A percentile compares a stretch with the other conserved stretches of the same genome.
Conservation (phyloP, 352 stramenopile species). For the Globisporangium alternatum region DNA sequence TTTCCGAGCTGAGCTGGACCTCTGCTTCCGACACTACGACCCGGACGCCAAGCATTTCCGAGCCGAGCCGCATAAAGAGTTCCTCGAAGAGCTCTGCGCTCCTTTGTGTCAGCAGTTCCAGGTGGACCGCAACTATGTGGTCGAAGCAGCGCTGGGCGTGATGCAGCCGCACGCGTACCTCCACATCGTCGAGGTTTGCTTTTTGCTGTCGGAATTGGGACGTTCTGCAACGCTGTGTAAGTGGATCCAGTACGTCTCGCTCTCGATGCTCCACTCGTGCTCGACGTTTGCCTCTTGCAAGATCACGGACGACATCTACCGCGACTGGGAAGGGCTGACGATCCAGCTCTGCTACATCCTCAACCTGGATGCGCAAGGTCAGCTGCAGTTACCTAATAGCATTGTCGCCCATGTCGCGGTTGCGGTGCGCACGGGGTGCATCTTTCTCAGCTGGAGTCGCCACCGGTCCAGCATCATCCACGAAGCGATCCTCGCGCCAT, state of each 20-base stretch:
- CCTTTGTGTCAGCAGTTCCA: conserved; percentile 78
- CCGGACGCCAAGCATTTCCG: conserved; percentile 21
- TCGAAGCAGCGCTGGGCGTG: conserved; percentile 72
- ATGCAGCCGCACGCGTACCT: conserved; percentile 80
- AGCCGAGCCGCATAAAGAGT: conserved; percentile 46
- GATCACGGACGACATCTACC: conserved; percentile 74
- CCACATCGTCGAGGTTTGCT: conserved; percentile 81
- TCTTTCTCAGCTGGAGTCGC: conserved; percentile 74
- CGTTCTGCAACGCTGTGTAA: conserved; percentile 57
- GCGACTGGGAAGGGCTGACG: conserved; percentile 80
- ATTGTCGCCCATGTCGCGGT: conserved; percentile 60
- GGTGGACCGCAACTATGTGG: conserved; percentile 74
- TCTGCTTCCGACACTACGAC: conserved; percentile 36
- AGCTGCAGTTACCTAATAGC: conserved; percentile 48
- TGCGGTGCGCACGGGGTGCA: conserved; percentile 65
- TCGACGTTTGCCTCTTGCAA: conserved; percentile 73
- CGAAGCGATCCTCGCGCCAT: conserved; percentile 53
- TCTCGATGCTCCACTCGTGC: conserved; percentile 80
- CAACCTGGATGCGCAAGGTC: conserved; percentile 54
- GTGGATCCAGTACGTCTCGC: conserved; percentile 78
- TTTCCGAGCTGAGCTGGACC: conserved; percentile 63
- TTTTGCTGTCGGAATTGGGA: conserved; percentile 64
- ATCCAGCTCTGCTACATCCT: conserved; percentile 81
- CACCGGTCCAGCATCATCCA: conserved; percentile 61
- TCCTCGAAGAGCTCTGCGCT: conserved; percentile 70